Evolutionary conservation across 2,329 filamentous ascomycete species (phyloP).

Genomic region (Neofusicoccum umdonicola): DNA sequence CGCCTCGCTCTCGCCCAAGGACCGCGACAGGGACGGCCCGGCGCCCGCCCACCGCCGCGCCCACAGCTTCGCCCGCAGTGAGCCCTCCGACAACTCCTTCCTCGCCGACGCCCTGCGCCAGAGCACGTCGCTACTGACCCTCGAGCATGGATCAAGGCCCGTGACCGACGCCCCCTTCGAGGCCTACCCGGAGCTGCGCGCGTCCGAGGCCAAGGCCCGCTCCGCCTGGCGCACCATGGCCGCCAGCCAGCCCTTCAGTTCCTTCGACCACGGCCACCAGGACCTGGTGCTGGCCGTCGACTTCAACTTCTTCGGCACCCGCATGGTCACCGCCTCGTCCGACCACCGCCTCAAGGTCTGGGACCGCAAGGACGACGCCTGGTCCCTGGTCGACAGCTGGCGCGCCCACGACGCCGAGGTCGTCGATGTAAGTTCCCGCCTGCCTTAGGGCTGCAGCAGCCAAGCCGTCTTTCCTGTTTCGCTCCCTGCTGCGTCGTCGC

Average conservation of each 20-base stretch:
- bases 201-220: slow-evolving; percentile 23
- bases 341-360: slow-evolving; percentile 93
- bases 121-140: slow-evolving; percentile 14
- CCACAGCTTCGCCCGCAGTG: slow-evolving; percentile 5
- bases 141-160: slow-evolving; percentile 12
- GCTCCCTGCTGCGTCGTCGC: slow-evolving; percentile 21
- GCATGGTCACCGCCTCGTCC: slow-evolving; percentile 85
- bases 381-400: slow-evolving; percentile 84
- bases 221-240: slow-evolving; percentile 35
- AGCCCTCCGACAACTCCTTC: background rate
- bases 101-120: slow-evolving; percentile 3
- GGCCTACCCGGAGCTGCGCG: slow-evolving; percentile 8
- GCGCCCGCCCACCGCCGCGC: slow-evolving; percentile 3
- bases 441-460: background rate
- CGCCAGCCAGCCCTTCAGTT: slow-evolving; percentile 44
- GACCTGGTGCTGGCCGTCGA: slow-evolving; percentile 81
- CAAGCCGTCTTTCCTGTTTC: background rate
- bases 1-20: slow-evolving; percentile 27
- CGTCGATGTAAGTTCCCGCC: slow-evolving; percentile 63
- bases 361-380: slow-evolving; percentile 73
- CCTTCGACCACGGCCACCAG: slow-evolving; percentile 71
- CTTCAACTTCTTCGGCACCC: slow-evolving; percentile 90
- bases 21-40: slow-evolving; percentile 6
- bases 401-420: slow-evolving; percentile 87
- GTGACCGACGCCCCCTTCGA: slow-evolving; percentile 2